phyloP scores from a whole-genome alignment of 805 yeast genomes.

The Kluyveromyces siamensis region DNA sequence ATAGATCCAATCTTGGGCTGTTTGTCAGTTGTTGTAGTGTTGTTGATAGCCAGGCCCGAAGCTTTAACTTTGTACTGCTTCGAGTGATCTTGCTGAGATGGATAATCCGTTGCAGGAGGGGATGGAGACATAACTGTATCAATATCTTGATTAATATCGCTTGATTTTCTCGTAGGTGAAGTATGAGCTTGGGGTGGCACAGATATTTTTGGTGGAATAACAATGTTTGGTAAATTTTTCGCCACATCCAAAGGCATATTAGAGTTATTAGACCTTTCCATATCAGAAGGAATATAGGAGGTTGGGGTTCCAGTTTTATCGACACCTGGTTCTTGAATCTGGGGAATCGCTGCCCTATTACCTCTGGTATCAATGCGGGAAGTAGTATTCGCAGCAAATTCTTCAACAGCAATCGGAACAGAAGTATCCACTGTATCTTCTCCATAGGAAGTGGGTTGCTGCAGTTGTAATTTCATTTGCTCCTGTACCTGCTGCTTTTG shows the following conservation, averaged over 20 bases:
- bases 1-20: conserved; percentile 25
- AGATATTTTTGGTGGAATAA: conserved; percentile 34
- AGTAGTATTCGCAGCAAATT: neutral
- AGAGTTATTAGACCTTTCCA: neutral
- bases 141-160: conserved; percentile 17
- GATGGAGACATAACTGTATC: conserved; percentile 24
- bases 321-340: neutral
- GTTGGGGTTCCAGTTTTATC: neutral
- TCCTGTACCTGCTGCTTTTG: conserved; percentile 17
- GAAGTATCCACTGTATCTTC: neutral
- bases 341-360: too few relatives aligned
- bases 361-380: neutral
- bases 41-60: conserved; percentile 11
- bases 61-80: conserved; percentile 26
- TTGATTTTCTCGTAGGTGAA: conserved; percentile 31
- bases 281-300: conserved; percentile 1
- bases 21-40: conserved; percentile 14
- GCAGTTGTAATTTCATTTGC: neutral
- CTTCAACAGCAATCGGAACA: neutral
- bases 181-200: conserved; percentile 43
- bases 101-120: conserved; percentile 28
- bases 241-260: conserved; percentile 15
- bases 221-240: conserved; percentile 4
- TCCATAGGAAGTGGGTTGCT: neutral
- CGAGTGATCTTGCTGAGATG: conserved; percentile 34